Evolutionary conservation across 768 basidiomycete genomes (phyloP).

Genomic region (Rickenella mellea): DNA sequence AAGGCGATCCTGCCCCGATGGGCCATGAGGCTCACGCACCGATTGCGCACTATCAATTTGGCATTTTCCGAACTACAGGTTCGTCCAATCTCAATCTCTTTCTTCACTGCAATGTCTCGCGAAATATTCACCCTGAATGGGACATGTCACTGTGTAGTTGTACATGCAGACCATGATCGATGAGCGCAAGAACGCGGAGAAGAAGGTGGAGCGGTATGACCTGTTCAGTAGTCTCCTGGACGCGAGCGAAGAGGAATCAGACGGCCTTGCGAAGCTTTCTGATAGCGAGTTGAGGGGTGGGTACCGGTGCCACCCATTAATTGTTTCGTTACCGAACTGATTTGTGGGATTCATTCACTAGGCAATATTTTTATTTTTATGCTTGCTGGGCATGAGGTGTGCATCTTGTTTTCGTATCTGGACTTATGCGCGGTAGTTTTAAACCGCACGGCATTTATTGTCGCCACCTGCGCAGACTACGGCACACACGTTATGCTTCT

Average conservation of each 20-base stretch:
- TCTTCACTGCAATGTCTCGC: neutral
- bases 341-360: slow-evolving; percentile 2
- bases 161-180: slow-evolving; percentile 48
- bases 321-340: too few relatives aligned
- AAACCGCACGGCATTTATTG: neutral
- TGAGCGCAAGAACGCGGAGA: slow-evolving; percentile 25
- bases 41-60: slow-evolving; percentile 11
- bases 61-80: slow-evolving; percentile 21
- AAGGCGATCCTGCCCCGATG: slow-evolving; percentile 17
- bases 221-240: slow-evolving; percentile 42
- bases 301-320: too few relatives aligned
- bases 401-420: neutral
- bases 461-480: slow-evolving; percentile 21
- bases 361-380: slow-evolving; percentile 33
- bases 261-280: slow-evolving; percentile 21
- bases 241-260: slow-evolving; percentile 29
- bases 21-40: slow-evolving; percentile 14
- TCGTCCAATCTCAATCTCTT: slow-evolving; percentile 1
- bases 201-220: slow-evolving; percentile 35
- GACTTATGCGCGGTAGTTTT: neutral
- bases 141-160: slow-evolving; percentile 18
- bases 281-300: slow-evolving; percentile 31
- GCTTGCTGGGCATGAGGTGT: slow-evolving; percentile 54
- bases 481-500: slow-evolving; percentile 25
- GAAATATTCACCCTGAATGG: neutral